phyloP scores from a whole-genome alignment of 2,329 filamentous ascomycete species.

The Verticillium isaacii region DNA sequence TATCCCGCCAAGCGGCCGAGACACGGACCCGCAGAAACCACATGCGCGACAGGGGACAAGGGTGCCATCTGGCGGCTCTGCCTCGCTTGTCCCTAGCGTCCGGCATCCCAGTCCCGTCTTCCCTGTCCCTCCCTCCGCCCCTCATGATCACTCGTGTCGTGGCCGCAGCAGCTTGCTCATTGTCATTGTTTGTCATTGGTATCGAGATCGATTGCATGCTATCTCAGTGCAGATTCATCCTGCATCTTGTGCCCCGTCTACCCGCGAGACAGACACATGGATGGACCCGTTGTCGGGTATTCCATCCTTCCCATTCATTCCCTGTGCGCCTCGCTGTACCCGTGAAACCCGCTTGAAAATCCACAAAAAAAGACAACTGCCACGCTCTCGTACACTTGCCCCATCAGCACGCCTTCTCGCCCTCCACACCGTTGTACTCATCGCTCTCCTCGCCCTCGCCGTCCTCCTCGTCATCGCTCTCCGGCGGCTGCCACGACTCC shows the following conservation, averaged over 20 bases:
- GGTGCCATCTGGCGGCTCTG: constrained; percentile 15
- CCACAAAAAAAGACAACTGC: too few relatives aligned
- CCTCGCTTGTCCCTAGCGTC: constrained; percentile 17
- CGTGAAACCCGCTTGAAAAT: too few relatives aligned
- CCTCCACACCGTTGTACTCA: not conserved
- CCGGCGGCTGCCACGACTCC: constrained; percentile 71
- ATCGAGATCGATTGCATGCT: too few relatives aligned
- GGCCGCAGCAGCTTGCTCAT: too few relatives aligned
- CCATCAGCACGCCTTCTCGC: not conserved
- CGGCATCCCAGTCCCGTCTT: constrained; percentile 1
- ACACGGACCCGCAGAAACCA: constrained; percentile 7
- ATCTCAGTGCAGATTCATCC: too few relatives aligned
- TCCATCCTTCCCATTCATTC: not conserved
- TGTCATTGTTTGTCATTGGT: too few relatives aligned
- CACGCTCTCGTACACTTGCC: too few relatives aligned
- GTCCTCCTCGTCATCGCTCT: constrained; percentile 48
- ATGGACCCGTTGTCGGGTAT: not conserved
- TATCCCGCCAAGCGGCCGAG: not conserved
- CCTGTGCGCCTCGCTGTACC: not conserved
- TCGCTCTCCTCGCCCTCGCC: constrained; percentile 25
- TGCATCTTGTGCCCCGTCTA: too few relatives aligned
- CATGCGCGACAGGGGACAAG: constrained; percentile 13
- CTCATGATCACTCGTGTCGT: not conserved
- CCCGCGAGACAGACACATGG: too few relatives aligned
- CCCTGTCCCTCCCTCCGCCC: not conserved